Conservation (phyloP, 805 yeast species). For the Lipomyces starkeyi region DNA sequence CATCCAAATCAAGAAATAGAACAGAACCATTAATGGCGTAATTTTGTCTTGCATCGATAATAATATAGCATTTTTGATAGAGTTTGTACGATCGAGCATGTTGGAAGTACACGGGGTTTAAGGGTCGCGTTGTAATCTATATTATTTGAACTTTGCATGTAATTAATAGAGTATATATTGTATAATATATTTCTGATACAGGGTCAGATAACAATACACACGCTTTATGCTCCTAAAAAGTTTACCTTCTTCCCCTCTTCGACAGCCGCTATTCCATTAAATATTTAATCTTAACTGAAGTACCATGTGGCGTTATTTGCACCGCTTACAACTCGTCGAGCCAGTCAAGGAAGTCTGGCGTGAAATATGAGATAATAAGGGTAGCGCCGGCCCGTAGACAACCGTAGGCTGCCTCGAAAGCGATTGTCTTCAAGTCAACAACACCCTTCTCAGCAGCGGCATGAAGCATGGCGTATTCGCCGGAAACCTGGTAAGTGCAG, state of each 20-base stretch:
- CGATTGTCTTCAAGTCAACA: conserved; percentile 77
- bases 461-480: conserved; percentile 96
- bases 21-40: conserved; percentile 7
- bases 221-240: too few species aligned
- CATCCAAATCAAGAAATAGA: neutral
- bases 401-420: conserved; percentile 87
- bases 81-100: neutral
- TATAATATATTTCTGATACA: neutral
- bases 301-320: neutral
- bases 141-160: conserved; percentile 2
- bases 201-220: too few species aligned
- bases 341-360: conserved; percentile 97
- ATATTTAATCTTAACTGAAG: neutral
- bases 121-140: neutral
- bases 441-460: conserved; percentile 98
- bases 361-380: conserved; percentile 85
- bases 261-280: too few species aligned
- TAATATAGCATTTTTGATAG: neutral
- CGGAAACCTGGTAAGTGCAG: conserved; percentile 95
- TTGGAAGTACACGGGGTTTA: neutral
- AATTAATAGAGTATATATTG: neutral
- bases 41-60: neutral
- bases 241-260: too few species aligned
- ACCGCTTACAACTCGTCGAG: conserved; percentile 50
- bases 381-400: conserved; percentile 95